A percentile compares a stretch with the other conserved stretches of the same genome.
phyloP scores from a whole-genome alignment of 805 yeast species.

The Saccharomycopsis synnaedendra region DNA sequence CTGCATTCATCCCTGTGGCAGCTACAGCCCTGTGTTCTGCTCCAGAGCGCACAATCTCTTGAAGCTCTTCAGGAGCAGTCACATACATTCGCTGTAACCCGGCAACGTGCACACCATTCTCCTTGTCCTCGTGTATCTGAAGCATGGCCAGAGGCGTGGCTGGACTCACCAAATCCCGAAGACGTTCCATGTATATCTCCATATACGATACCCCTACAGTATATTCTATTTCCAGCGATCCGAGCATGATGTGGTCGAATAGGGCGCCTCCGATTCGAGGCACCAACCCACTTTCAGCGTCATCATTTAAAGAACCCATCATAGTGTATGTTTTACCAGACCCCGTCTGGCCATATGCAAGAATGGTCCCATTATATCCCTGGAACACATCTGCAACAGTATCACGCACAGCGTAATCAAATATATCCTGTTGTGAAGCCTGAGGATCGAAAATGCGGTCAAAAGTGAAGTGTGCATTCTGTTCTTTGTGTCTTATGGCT shows the following conservation, averaged over 20 bases:
- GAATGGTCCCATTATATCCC: conserved; percentile 70
- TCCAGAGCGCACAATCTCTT: conserved; percentile 48
- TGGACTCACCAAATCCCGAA: conserved; percentile 49
- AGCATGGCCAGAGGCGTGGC: conserved; percentile 24
- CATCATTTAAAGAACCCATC: conserved; percentile 47
- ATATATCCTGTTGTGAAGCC: conserved; percentile 45
- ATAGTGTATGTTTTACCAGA: conserved; percentile 69
- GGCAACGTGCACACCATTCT: conserved; percentile 57
- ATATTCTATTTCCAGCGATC: conserved; percentile 44
- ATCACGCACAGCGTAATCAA: conserved; percentile 43
- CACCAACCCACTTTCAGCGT: conserved; percentile 41
- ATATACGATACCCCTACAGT: conserved; percentile 60
- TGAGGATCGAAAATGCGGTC: conserved; percentile 50
- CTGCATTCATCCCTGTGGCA: conserved; percentile 58
- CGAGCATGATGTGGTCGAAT: conserved; percentile 39
- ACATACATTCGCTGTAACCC: conserved; percentile 58
- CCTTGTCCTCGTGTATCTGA: conserved; percentile 51
- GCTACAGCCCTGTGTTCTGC: conserved; percentile 42
- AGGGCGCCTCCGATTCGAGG: conserved; percentile 62
- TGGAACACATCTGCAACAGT: conserved; percentile 59
- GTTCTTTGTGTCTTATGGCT: conserved; percentile 14
- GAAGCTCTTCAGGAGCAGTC: conserved; percentile 45
- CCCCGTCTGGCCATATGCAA: conserved; percentile 75
- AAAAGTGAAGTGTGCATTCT: conserved; percentile 35
- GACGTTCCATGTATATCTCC: conserved; percentile 75